A percentile compares a stretch with the other conserved stretches of the same genome.
phyloP scores from a whole-genome alignment of 257 asterid genomes.

The Nicotiana noctiflora region DNA sequence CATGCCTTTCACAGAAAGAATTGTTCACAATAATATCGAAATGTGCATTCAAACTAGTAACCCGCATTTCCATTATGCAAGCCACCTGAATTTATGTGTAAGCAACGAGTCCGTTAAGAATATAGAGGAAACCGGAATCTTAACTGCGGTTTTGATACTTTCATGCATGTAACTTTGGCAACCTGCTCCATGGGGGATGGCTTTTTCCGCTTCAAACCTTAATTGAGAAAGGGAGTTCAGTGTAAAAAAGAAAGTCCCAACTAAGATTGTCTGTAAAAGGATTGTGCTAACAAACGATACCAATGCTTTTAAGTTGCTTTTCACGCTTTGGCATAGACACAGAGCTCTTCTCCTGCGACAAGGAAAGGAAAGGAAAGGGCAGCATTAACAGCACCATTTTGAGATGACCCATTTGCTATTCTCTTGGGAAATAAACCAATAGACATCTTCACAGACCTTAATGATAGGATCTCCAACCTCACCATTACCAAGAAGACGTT shows the following conservation, averaged over 20 bases:
- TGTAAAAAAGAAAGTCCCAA: neutral
- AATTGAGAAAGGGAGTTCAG: constrained; percentile 18
- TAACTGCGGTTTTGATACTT: constrained; percentile 64
- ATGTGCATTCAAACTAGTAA: constrained; percentile 2
- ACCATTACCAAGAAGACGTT: constrained; percentile 77
- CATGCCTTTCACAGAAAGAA: neutral
- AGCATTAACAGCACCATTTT: neutral
- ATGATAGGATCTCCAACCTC: constrained; percentile 90
- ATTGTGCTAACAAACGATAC: constrained; percentile 24
- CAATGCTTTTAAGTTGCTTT: constrained; percentile 70
- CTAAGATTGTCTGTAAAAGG: neutral
- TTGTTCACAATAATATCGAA: neutral
- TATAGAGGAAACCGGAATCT: constrained; percentile 28
- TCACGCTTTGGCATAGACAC: constrained; percentile 61
- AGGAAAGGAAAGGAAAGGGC: neutral
- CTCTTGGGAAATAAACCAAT: neutral
- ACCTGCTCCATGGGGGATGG: constrained; percentile 66
- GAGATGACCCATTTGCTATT: neutral
- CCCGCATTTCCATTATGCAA: neutral
- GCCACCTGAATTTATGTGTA: neutral
- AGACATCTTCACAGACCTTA: constrained; percentile 42
- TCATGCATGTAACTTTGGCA: constrained; percentile 50
- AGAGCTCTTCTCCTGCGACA: constrained; percentile 58
- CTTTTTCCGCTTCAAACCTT: constrained; percentile 87
- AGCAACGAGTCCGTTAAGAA: neutral